These are phyloP conservation scores for Inosperma sp. DNA, from an alignment of 768 basidiomycete species.

Conservation along the genomic window DNA sequence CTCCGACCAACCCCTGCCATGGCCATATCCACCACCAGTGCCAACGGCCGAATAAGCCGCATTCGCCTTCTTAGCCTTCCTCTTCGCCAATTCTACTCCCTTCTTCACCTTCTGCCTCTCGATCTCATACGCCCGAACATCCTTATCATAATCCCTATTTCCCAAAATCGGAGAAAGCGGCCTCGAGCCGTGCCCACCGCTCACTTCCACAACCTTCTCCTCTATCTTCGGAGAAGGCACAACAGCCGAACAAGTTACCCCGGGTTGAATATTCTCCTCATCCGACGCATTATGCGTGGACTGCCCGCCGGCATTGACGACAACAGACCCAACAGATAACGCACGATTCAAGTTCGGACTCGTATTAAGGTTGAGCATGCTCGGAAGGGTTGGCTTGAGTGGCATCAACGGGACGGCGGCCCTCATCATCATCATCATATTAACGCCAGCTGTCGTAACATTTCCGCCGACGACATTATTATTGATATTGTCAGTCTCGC, in stretches of 20 bases:
- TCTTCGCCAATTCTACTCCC: conserved; percentile 37
- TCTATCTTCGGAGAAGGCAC: background rate
- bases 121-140: conserved; percentile 46
- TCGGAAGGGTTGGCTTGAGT: conserved; percentile 9
- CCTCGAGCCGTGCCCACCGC: conserved; percentile 3
- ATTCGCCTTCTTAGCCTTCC: conserved; percentile 21
- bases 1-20: conserved; percentile 2
- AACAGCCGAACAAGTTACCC: background rate
- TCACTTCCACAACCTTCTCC: background rate
- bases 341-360: conserved; percentile 7
- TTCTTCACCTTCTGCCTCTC: conserved; percentile 45
- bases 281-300: conserved; percentile 8
- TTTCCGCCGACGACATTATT: background rate
- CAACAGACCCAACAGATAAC: conserved; percentile 5
- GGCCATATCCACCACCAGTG: conserved; percentile 3
- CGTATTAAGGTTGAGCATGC: conserved; percentile 10
- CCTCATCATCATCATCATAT: background rate
- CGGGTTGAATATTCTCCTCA: conserved; percentile 10
- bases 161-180: conserved; percentile 11
- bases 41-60: background rate
- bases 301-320: background rate
- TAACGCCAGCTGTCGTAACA: background rate
- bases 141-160: conserved; percentile 27
- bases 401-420: background rate
- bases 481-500: too few species aligned